Base-by-base conservation (phyloP, 768 basidiomycete genomes). In the Agrocybe praecox region DNA sequence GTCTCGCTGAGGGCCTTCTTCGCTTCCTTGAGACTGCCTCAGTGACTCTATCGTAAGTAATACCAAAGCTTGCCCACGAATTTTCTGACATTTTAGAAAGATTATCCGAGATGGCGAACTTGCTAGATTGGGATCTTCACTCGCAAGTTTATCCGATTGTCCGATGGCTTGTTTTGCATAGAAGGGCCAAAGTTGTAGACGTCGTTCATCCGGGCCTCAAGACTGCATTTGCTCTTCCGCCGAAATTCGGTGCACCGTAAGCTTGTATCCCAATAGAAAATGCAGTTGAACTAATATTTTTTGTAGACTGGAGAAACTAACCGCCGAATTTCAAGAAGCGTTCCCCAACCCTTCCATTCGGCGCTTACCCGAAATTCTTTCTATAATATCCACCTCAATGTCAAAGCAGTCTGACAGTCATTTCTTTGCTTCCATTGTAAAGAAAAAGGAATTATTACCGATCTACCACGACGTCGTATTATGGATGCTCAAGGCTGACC, bases 401-500 rank as follows among this genome's bases (percentile, higher is more conserved):
- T 83, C 86, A 44, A 82, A 84, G 61, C 82, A 85, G 65, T 76
- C 74, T 15, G 83, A 85, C 32, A 88, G 84, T 57, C 88, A 93
- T 58, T 95, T 94, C 71, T 90, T 89, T 59, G 88, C 88, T 15
- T 83, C 90, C 10, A 85, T 97, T 45, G 88, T 92, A 15, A 79
- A 84, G 46, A 72, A 80, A 19, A 87, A 88, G 64, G 87, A 89
- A 36, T 75, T 80, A 11, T 82, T 94, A 24, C 78, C 82, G 5
- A 69, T 86, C 49, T 96, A 91, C 70, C 82, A 89, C 60, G 86
- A 93, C 23, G 90, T 96, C 26, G 85, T 98, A 11, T 74, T 90
- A 34, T 98, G 96, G 96, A 84, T 98, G 79, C 79, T 98, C 34
- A 90, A 90, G 67, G 85, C 87, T 40, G 94, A 94, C 66, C 79